Evolutionary conservation across 257 asterid species (phyloP).

Genomic region (Craterostigma plantagineum): DNA sequence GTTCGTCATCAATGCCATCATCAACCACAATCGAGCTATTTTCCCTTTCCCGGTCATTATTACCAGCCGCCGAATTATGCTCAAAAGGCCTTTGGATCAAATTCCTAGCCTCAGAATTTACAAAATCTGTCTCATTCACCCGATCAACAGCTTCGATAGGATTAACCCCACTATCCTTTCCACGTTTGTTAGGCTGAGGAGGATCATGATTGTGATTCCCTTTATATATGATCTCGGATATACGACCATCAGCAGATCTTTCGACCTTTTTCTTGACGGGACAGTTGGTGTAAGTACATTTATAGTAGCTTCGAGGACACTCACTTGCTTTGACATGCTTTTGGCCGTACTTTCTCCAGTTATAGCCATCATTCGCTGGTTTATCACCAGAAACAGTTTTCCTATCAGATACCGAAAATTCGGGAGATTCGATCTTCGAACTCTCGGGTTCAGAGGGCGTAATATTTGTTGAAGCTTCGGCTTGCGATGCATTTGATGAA

Average conservation of each 20-base stretch:
- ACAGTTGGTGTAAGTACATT: slow-evolving; percentile 54
- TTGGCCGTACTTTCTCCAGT: slow-evolving; percentile 99
- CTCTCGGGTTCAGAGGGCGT: slow-evolving; percentile 14
- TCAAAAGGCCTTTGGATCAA: no score
- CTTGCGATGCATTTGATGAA: slow-evolving; percentile 16
- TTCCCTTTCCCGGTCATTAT: slow-evolving; percentile 14
- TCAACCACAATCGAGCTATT: slow-evolving; percentile 16
- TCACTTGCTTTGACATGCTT: slow-evolving; percentile 80
- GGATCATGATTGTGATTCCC: slow-evolving; percentile 75
- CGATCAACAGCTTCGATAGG: no score
- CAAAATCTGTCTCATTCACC: no score
- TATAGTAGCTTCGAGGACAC: slow-evolving; percentile 86
- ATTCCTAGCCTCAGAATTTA: no score
- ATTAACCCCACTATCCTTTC: slow-evolving; percentile 17
- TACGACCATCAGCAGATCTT: slow-evolving; percentile 40
- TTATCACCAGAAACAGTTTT: slow-evolving; percentile 26
- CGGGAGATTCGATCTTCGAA: slow-evolving; percentile 21
- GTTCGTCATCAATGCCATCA: slow-evolving; percentile 47
- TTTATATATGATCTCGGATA: slow-evolving; percentile 69
- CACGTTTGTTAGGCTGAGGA: slow-evolving; percentile 34
- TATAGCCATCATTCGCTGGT: slow-evolving; percentile 71
- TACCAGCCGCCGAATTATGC: slow-evolving; percentile 4
- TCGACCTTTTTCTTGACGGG: slow-evolving; percentile 85
- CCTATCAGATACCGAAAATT: slow-evolving; percentile 34
- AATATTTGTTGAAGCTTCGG: slow-evolving; percentile 16